phyloP scores from a whole-genome alignment of 169 alveolate genomes.

The Theileria orientalis region DNA sequence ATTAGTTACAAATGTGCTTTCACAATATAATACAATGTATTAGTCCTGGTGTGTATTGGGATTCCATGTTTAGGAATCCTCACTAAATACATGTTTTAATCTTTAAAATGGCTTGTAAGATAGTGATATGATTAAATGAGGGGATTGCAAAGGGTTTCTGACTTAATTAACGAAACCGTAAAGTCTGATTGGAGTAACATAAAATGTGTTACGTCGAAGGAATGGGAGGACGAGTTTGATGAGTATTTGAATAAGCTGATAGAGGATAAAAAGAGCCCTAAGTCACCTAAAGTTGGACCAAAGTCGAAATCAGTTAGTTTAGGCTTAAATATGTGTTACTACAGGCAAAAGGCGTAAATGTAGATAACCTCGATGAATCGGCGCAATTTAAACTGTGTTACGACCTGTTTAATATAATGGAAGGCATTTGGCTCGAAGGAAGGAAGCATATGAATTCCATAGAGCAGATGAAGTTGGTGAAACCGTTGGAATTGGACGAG shows the following conservation, averaged over 20 bases:
- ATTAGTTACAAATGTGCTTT: neutral
- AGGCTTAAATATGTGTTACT: neutral
- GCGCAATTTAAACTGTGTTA: conserved; percentile 46
- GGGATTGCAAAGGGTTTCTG: conserved; percentile 5
- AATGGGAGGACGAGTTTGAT: conserved; percentile 36
- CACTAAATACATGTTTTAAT: neutral
- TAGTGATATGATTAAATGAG: neutral
- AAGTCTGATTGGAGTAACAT: conserved; percentile 11
- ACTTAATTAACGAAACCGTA: neutral
- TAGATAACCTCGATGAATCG: neutral
- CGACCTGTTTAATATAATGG: conserved; percentile 64
- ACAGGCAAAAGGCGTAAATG: neutral
- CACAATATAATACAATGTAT: neutral
- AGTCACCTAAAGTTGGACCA: neutral
- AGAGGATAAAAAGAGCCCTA: neutral
- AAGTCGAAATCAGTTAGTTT: conserved; percentile 9
- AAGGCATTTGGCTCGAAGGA: conserved; percentile 74
- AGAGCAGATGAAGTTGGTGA: conserved; percentile 44
- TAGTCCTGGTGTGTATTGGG: conserved; percentile 6
- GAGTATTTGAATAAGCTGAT: neutral
- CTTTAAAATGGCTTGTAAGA: neutral
- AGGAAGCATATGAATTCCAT: conserved; percentile 67
- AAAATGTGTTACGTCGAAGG: conserved; percentile 11
- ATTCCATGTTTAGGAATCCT: conserved; percentile 2
- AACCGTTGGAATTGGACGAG: conserved; percentile 65